Evolutionary conservation across 306 rosid genomes (phyloP).

Genomic region (Acacia melanoxylon): DNA sequence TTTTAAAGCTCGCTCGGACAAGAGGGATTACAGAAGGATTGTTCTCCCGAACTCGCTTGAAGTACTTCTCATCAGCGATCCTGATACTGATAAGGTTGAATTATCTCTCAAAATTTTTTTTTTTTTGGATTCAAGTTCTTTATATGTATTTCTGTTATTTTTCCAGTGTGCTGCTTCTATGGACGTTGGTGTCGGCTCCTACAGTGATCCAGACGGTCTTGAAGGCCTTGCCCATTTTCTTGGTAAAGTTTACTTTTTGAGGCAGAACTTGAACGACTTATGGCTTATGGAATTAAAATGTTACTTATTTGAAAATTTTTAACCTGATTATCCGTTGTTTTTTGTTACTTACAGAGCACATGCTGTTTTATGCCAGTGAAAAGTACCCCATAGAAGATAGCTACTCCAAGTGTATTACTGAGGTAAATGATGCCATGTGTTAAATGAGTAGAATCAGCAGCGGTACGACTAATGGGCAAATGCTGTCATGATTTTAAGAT

Average conservation of each 20-base stretch:
- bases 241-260: constrained; percentile 39
- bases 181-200: constrained; percentile 84
- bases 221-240: constrained; percentile 98
- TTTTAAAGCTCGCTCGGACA: constrained; percentile 70
- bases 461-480: constrained; percentile 36
- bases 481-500: neutral
- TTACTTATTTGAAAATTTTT: neutral
- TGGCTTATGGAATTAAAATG: neutral
- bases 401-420: constrained; percentile 82
- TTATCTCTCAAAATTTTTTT: neutral
- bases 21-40: constrained; percentile 72
- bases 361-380: constrained; percentile 98
- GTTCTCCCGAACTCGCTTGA: constrained; percentile 75
- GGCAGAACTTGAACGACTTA: too few species aligned
- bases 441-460: neutral
- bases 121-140: neutral
- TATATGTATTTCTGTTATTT: neutral
- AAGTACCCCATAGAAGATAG: constrained; percentile 92
- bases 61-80: constrained; percentile 80
- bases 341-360: constrained; percentile 69
- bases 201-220: constrained; percentile 83
- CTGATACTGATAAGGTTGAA: constrained; percentile 83
- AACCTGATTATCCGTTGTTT: constrained; percentile 24
- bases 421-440: constrained; percentile 49
- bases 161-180: constrained; percentile 94